Evolutionary conservation across 176 grass and related monocot genomes (phyloP).

Genomic region (Carex kokanica): DNA sequence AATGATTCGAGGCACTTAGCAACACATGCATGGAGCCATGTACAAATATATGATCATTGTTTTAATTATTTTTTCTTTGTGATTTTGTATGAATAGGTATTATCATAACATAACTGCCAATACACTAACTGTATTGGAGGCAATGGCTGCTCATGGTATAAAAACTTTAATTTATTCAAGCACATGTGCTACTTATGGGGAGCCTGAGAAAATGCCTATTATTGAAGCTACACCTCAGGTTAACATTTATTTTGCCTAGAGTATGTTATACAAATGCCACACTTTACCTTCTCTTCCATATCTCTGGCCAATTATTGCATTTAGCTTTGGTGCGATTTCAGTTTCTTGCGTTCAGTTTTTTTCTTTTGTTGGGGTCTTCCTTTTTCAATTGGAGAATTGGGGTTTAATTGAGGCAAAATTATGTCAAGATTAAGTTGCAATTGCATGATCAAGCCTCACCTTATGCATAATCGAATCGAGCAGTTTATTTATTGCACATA

Average conservation of each 20-base stretch:
- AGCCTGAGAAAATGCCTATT: conserved; percentile 95
- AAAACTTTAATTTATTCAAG: conserved; percentile 95
- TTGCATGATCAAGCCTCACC: not conserved
- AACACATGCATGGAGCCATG: not conserved
- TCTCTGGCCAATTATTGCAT: not conserved
- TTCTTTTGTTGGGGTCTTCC: not conserved
- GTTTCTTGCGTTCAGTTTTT: conserved; percentile 4
- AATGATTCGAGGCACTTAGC: not conserved
- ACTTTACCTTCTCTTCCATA: not conserved
- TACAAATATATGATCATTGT: not conserved
- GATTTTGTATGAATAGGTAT: conserved; percentile 57
- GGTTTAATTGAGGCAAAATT: not conserved
- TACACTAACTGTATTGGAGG: conserved; percentile 73
- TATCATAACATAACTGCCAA: conserved; percentile 99
- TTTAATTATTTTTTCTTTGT: not conserved
- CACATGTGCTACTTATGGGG: conserved; percentile 94
- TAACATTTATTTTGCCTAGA: not conserved
- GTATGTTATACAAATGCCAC: not conserved
- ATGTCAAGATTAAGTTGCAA: not conserved
- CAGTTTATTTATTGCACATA: not conserved
- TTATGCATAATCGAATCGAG: not conserved
- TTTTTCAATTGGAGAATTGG: not conserved
- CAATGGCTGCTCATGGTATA: conserved; percentile 76
- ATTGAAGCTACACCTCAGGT: conserved; percentile 89
- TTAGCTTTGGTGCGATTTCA: not conserved